A percentile compares a stretch with the other conserved stretches of the same genome.
These are phyloP conservation scores for Davidsoniella neocaledoniae DNA, from an alignment of 2,329 filamentous ascomycete species.

Conservation along the genomic window DNA sequence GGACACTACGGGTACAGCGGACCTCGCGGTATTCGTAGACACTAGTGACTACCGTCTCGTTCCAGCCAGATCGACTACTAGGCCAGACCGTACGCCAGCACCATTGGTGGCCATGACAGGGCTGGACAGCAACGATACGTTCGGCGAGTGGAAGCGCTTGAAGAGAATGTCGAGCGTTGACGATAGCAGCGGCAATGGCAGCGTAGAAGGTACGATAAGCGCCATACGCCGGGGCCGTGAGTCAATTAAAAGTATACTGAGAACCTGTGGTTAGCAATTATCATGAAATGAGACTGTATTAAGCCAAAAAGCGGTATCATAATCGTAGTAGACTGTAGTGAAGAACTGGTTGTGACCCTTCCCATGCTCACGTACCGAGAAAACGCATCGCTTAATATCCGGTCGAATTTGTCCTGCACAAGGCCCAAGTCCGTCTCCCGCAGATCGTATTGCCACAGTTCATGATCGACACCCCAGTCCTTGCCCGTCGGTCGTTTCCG, in stretches of 20 bases:
- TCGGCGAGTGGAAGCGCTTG: constrained; percentile 60
- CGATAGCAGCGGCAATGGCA: constrained; percentile 65
- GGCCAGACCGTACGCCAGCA: constrained; percentile 68
- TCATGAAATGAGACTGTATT: neutral
- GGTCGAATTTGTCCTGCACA: constrained; percentile 73
- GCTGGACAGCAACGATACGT: constrained; percentile 63
- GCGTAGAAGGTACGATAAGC: constrained; percentile 57
- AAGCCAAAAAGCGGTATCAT: neutral
- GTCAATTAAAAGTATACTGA: constrained; percentile 50
- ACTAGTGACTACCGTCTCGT: constrained; percentile 69
- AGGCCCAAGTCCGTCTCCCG: constrained; percentile 58
- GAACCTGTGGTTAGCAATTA: constrained; percentile 6
- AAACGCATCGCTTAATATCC: constrained; percentile 64
- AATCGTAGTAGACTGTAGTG: neutral
- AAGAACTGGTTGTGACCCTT: constrained; percentile 17
- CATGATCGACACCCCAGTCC: constrained; percentile 45
- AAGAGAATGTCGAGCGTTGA: constrained; percentile 65
- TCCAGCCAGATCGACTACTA: constrained; percentile 85
- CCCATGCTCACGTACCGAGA: constrained; percentile 45
- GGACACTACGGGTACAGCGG: constrained; percentile 47
- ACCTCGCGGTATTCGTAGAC: constrained; percentile 87
- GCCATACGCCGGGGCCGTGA: constrained; percentile 59
- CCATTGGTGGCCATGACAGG: constrained; percentile 59
- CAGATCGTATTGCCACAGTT: constrained; percentile 69
- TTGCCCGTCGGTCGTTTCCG: constrained; percentile 28